Base-by-base conservation (phyloP, 345 rosid genomes). In the Microthlaspi erraticum region DNA sequence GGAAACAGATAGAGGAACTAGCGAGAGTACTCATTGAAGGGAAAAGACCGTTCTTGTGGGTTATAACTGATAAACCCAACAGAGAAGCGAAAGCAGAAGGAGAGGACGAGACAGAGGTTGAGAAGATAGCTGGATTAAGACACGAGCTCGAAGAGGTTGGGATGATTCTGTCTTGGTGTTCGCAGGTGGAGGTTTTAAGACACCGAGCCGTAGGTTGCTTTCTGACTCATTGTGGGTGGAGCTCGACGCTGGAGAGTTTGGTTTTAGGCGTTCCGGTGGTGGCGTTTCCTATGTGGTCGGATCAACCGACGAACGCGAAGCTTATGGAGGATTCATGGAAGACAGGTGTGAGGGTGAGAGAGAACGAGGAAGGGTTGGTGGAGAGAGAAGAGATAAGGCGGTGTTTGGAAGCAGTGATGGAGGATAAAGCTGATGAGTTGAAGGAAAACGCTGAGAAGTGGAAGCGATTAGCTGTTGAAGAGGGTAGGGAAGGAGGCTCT, bases 221-320 rank as follows among this genome's bases (percentile, higher is more conserved):
- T 8, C 32, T 89, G 39, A 80, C 81, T 12, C 96, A 89, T 59
- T 85, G 92, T 46, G 96, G 96, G 4, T 89, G 96, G 96, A 89
- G 72, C 72, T 89, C 96, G 1, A 89, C 86, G 1, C 4, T 84
- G 18, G 92, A 89, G 78, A 79, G 85, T 68, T 66, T 89, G 37
- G 82, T 71, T 54, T 52, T 50, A 0, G 92, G 92, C 4, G 83
- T 83, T 39, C 91, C 96, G 0, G 74, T 85, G 14, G 92, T 89
- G 77, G 93, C 87, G 10, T 83, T 87, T 66, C 92, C 92, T 0
- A 87, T 80, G 64, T 87, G 90, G 88, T 74, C 83, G 0, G 96
- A 87, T 72, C 96, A 87, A 52, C 81, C 74, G 2, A 86, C 96
- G 3, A 89, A 64, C 4, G 79, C 90, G 0, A 87, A 79, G 77